Conservation (phyloP, 192 early-diverging fungal species). For the Coemansia sp. region DNA sequence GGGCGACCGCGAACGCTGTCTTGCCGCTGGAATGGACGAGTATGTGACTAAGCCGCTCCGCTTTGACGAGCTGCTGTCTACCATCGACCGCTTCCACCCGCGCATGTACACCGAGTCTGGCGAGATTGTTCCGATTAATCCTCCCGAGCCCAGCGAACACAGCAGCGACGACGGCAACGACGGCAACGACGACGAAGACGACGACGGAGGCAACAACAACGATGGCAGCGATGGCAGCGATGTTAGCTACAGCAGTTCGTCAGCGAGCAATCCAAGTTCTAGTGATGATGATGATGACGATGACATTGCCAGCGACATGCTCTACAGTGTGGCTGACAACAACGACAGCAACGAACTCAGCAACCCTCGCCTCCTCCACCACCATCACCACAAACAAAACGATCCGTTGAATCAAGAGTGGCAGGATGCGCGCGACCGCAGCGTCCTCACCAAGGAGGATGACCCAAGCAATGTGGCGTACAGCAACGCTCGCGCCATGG, state of each 20-base stretch:
- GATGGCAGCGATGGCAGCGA: slow-evolving; percentile 6
- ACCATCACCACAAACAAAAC: neutral
- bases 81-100: slow-evolving; percentile 50
- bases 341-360: neutral
- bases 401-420: neutral
- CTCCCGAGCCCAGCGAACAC: slow-evolving; percentile 9
- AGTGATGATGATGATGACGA: neutral
- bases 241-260: neutral
- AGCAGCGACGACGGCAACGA: slow-evolving; percentile 2
- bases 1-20: slow-evolving; percentile 83
- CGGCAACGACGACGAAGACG: too few species aligned
- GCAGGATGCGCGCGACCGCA: slow-evolving; percentile 8
- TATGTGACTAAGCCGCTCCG: slow-evolving; percentile 68
- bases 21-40: slow-evolving; percentile 81
- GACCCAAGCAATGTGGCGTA: slow-evolving; percentile 18
- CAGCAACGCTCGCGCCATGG: slow-evolving; percentile 15
- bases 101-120: slow-evolving; percentile 48
- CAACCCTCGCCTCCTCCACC: neutral
- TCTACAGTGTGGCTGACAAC: neutral
- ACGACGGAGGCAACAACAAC: neutral
- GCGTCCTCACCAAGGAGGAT: neutral
- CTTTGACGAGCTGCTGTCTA: slow-evolving; percentile 45
- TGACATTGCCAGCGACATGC: slow-evolving; percentile 1
- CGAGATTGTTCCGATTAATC: slow-evolving; percentile 44
- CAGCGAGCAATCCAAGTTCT: neutral